phyloP scores from a whole-genome alignment of 225 moss, liverwort and hornwort genomes.

The Polytrichum commune region DNA sequence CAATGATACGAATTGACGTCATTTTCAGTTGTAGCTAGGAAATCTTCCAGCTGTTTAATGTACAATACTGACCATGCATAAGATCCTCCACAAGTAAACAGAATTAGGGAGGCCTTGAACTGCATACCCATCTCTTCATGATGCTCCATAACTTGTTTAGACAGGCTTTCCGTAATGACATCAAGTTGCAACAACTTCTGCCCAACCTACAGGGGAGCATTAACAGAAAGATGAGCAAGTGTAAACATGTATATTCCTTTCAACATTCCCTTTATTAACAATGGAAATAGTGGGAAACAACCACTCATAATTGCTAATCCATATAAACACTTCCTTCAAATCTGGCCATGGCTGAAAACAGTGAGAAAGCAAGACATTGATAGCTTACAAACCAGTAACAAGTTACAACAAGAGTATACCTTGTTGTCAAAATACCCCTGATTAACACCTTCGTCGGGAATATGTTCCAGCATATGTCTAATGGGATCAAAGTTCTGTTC shows the following conservation, averaged over 20 bases:
- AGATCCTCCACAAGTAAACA: too few species aligned
- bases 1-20: too few species aligned
- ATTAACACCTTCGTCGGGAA: slow-evolving; percentile 73
- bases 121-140: slow-evolving; percentile 95
- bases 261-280: too few species aligned
- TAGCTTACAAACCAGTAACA: background rate
- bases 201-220: slow-evolving; percentile 55
- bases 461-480: slow-evolving; percentile 77
- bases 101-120: background rate
- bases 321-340: too few species aligned
- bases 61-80: too few species aligned
- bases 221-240: slow-evolving; percentile 1
- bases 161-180: slow-evolving; percentile 78
- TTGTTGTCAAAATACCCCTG: slow-evolving; percentile 79
- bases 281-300: too few species aligned
- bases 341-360: too few species aligned
- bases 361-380: background rate
- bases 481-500: slow-evolving; percentile 82
- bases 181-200: slow-evolving; percentile 85
- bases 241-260: too few species aligned
- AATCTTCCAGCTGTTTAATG: too few species aligned
- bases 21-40: too few species aligned
- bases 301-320: too few species aligned
- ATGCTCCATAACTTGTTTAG: slow-evolving; percentile 94
- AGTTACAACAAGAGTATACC: slow-evolving; percentile 30